phyloP scores from a whole-genome alignment of 208 protist species.

The Crithidia expoeki region DNA sequence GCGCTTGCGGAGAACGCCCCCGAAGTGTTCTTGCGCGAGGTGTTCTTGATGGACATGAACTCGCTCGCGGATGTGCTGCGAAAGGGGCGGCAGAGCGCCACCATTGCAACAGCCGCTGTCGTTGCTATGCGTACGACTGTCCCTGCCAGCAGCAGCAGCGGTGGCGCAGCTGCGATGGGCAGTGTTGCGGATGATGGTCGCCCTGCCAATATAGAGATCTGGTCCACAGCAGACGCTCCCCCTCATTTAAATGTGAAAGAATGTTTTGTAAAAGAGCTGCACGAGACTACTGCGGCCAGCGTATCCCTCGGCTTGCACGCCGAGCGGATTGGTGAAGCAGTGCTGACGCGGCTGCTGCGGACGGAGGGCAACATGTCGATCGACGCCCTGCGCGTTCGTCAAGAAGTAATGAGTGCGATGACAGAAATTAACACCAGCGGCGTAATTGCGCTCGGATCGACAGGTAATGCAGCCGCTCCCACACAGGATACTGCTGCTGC shows the following conservation, averaged over 20 bases:
- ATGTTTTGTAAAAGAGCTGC: conserved; percentile 53
- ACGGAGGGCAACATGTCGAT: conserved; percentile 58
- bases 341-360: conserved; percentile 56
- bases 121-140: not conserved
- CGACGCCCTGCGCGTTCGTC: conserved; percentile 28
- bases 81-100: conserved; percentile 6
- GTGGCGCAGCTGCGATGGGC: not conserved
- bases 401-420: conserved; percentile 31
- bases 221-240: conserved; percentile 27
- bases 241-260: conserved; percentile 45
- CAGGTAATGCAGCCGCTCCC: no score
- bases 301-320: conserved; percentile 24
- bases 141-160: not conserved
- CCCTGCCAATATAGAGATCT: conserved; percentile 2
- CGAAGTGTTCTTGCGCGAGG: conserved; percentile 53
- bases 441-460: not conserved
- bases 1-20: conserved; percentile 51
- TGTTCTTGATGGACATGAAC: conserved; percentile 34
- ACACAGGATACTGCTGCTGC: not conserved
- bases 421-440: not conserved
- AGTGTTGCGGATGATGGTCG: not conserved
- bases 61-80: conserved; percentile 22
- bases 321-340: conserved; percentile 44
- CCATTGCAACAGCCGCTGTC: not conserved
- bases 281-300: conserved; percentile 14